Evolutionary conservation across 2,329 filamentous ascomycete genomes (phyloP).

Genomic region (Lomentospora prolificans): DNA sequence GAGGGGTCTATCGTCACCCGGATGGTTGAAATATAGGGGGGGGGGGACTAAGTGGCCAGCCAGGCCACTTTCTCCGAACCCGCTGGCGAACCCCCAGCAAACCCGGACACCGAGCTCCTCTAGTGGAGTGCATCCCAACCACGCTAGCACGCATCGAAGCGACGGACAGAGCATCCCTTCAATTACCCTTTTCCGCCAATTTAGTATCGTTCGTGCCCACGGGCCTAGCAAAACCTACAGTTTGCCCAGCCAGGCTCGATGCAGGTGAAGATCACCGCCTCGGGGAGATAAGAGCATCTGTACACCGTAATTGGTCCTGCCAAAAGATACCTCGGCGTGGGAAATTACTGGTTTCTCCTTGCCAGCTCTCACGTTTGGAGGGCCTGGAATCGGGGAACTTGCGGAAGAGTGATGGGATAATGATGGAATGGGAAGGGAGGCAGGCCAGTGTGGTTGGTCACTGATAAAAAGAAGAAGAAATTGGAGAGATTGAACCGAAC

Average conservation of each 20-base stretch:
- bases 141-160: too few relatives aligned
- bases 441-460: not conserved
- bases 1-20: too few relatives aligned
- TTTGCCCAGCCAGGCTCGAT: too few relatives aligned
- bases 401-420: not conserved
- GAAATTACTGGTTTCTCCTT: not conserved
- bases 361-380: too few relatives aligned
- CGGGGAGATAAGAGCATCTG: not conserved
- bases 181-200: not conserved
- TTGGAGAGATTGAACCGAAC: not conserved
- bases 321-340: not conserved
- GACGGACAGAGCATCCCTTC: too few relatives aligned
- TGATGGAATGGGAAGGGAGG: not conserved
- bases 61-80: too few relatives aligned
- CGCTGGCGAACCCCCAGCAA: too few relatives aligned
- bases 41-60: too few relatives aligned
- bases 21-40: too few relatives aligned
- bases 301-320: not conserved
- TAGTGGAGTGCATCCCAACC: too few relatives aligned
- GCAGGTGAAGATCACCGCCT: not conserved
- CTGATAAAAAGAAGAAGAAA: not conserved
- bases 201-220: not conserved
- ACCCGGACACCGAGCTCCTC: too few relatives aligned
- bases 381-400: not conserved
- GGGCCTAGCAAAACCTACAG: too few relatives aligned